Conservation (phyloP, 2,329 filamentous ascomycete species). For the Penicillium thymicola region DNA sequence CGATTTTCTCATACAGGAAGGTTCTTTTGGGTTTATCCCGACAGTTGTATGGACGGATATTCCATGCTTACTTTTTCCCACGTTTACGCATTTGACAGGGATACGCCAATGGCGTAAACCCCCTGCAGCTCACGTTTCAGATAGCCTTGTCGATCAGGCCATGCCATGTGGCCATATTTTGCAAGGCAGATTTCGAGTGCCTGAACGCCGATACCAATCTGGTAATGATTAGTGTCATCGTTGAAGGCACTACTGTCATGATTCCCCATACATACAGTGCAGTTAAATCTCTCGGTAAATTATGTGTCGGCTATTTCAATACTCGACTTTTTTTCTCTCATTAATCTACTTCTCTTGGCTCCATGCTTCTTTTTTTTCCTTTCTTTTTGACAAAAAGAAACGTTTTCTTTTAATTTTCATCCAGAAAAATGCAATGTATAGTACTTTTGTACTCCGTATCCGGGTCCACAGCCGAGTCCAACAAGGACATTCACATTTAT, state of each 20-base stretch:
- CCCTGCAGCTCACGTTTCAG: conserved; percentile 4
- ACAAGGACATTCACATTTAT: background rate
- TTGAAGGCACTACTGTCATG: background rate
- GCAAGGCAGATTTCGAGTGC: conserved; percentile 7
- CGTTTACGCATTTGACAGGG: background rate
- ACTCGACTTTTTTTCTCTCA: background rate
- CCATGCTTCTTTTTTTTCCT: background rate
- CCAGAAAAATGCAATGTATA: background rate
- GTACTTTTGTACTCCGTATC: background rate
- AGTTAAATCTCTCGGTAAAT: background rate
- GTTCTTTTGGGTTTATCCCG: background rate
- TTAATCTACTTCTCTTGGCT: background rate
- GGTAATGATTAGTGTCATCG: background rate
- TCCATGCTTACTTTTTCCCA: background rate
- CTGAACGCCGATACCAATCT: background rate
- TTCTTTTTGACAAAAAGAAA: background rate
- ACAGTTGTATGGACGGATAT: background rate
- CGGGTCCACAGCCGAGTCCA: background rate
- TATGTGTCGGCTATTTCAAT: background rate
- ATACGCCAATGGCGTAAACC: background rate
- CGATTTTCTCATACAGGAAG: too few species aligned
- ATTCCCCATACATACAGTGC: background rate
- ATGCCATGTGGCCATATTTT: conserved; percentile 10
- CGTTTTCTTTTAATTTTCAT: background rate
- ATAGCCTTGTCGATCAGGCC: conserved; percentile 7